Evolutionary conservation across 1,284 basidiomycete genomes (phyloP), one percentile per base, ranked within the genome.

Genomic region (Earliella scabrosa): DNA sequence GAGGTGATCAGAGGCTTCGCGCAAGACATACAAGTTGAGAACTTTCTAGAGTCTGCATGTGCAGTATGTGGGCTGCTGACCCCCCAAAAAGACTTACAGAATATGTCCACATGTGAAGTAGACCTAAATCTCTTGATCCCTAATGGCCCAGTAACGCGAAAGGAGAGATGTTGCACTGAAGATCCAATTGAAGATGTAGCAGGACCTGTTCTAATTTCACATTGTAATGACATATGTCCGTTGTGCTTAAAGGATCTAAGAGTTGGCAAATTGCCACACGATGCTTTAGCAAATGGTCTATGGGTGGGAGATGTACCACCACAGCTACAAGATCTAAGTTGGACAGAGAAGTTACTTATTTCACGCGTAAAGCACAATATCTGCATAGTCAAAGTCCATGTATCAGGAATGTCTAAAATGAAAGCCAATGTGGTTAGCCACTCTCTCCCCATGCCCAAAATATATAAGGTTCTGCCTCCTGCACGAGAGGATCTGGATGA

Each of bases 21-120:
- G 11, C 5, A 57, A 6, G 59, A 50, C 2, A 26, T 53, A 3
- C 1, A 23, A 4, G 24, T 45, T 10, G 29, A 51, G 20, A 46
- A 54, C 9, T n/a, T 57, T 26, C 7, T 45, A 18, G 59, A 60
- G 20, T 26, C 21, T 20, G 50, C 51, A 20, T 60, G 59, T 45
- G 38, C 55, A 1, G 59, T 57, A 2, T 60, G 59, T 54, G 47
- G 46, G 13, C 31, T 35, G 18, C 38, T 60, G 6, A 44, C 47
- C 9, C 13, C 8, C 1, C n/a, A 11, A 2, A 29, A 26, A n/a
- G 11, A 45, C 3, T 20, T 46, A n/a, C 20, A 6, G 34, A 31
- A 4, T 11, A 18, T 45, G 3, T 3, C 11, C 2, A 10, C 29
- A 2, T 2, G 3, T 2, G 20, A 16, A n/a, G 1, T 29, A 13